These are phyloP conservation scores for Zancudomyces culisetae DNA, from an alignment of 371 early-diverging fungal genomes.

Conservation along the genomic window DNA sequence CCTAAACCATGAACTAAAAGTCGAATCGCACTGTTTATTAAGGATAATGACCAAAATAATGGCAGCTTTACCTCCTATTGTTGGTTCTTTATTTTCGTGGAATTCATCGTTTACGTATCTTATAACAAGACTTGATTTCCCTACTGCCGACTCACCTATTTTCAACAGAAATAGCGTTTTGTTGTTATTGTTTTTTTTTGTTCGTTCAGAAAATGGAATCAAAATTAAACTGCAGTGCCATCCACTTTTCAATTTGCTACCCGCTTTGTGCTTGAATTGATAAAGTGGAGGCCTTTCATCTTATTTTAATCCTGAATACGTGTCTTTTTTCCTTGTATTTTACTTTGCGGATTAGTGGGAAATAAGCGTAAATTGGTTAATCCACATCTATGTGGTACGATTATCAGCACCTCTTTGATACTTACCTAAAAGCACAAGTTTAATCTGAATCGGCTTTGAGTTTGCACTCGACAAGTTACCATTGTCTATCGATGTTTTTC, in stretches of 20 bases:
- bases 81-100: conserved; percentile 92
- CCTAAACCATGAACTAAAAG: too few relatives aligned
- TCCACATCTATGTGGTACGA: too few relatives aligned
- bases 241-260: too few relatives aligned
- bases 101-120: conserved; percentile 95
- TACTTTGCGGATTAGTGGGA: too few relatives aligned
- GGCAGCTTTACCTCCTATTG: conserved; percentile 65
- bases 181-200: neutral
- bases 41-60: conserved; percentile 1
- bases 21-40: neutral
- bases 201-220: neutral
- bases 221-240: neutral
- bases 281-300: too few relatives aligned
- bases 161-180: neutral
- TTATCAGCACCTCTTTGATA: too few relatives aligned
- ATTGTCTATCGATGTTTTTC: neutral
- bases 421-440: conserved; percentile 22
- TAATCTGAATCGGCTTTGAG: conserved; percentile 24
- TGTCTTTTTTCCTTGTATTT: too few relatives aligned
- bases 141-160: conserved; percentile 67
- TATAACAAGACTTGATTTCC: conserved; percentile 78
- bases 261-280: too few relatives aligned
- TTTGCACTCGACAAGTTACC: neutral
- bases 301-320: too few relatives aligned
- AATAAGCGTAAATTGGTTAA: neutral